Conservation (phyloP, 2,329 filamentous ascomycete species). For the Fusarium denticulatum region DNA sequence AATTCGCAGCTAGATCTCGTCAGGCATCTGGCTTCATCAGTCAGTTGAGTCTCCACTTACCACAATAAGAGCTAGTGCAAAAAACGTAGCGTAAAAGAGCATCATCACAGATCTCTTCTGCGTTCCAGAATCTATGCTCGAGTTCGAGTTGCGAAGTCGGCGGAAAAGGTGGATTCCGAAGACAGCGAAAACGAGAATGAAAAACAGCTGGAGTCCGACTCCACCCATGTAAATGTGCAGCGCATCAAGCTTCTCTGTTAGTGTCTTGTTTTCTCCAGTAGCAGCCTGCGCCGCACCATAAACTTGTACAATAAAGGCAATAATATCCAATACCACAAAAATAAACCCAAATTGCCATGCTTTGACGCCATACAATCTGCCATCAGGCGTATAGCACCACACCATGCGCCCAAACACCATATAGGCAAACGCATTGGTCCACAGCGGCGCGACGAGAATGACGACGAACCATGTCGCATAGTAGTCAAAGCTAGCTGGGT, state of each 20-base stretch:
- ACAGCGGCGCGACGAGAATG: neutral
- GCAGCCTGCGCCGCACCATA: neutral
- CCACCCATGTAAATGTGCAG: neutral
- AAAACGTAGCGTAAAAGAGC: neutral
- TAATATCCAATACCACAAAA: neutral
- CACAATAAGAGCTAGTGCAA: neutral
- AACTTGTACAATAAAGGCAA: neutral
- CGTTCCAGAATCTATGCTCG: rapidly evolving
- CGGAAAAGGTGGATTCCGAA: neutral
- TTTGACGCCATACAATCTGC: neutral
- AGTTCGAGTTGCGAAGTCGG: neutral
- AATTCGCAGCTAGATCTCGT: neutral
- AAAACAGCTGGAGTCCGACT: neutral
- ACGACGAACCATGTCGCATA: neutral
- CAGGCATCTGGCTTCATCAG: rapidly evolving
- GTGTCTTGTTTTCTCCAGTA: rapidly evolving
- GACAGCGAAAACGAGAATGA: neutral
- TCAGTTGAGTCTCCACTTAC: neutral
- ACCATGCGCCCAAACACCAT: neutral
- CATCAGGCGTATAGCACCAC: neutral
- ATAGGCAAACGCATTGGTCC: neutral
- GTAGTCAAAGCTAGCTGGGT: neutral
- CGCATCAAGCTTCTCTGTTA: rapidly evolving
- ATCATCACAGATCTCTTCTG: neutral
- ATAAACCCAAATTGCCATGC: neutral